Percentiles rank a stretch among this genome's conserved stretches.
phyloP scores from a whole-genome alignment of 441 rosid genomes.

The Euphorbia schlechtendalii region DNA sequence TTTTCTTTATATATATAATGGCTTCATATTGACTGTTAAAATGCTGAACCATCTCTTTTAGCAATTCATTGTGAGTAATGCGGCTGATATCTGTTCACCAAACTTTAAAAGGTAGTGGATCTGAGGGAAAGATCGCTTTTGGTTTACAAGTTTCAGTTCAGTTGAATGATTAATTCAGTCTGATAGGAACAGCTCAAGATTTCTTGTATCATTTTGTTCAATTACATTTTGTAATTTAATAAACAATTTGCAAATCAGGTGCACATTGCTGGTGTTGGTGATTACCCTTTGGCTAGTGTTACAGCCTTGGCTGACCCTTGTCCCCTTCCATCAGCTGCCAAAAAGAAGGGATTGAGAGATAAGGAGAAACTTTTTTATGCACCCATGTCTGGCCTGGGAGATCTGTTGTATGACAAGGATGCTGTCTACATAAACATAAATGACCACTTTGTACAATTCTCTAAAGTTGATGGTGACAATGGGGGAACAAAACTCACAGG shows the following conservation, averaged over 20 bases:
- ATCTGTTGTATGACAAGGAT: conserved; percentile 87
- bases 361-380: conserved; percentile 88
- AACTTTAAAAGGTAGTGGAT: neutral
- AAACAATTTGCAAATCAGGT: conserved; percentile 42
- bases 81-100: neutral
- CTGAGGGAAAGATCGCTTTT: neutral
- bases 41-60: neutral
- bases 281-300: conserved; percentile 66
- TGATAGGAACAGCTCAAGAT: neutral
- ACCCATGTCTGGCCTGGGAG: conserved; percentile 97
- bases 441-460: conserved; percentile 79
- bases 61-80: neutral
- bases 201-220: neutral
- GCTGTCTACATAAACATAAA: conserved; percentile 93
- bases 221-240: conserved; percentile 10
- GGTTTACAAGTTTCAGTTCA: neutral
- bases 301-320: conserved; percentile 83
- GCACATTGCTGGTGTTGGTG: conserved; percentile 98
- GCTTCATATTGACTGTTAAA: neutral
- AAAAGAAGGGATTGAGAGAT: conserved; percentile 81
- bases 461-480: conserved; percentile 56
- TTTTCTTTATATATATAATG: neutral
- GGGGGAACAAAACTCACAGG: conserved; percentile 53
- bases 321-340: conserved; percentile 84
- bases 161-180: neutral